Percentiles rank a stretch among this genome's conserved stretches.
Evolutionary conservation across 306 rosid genomes (phyloP).

Genomic region (Vigna mungo): DNA sequence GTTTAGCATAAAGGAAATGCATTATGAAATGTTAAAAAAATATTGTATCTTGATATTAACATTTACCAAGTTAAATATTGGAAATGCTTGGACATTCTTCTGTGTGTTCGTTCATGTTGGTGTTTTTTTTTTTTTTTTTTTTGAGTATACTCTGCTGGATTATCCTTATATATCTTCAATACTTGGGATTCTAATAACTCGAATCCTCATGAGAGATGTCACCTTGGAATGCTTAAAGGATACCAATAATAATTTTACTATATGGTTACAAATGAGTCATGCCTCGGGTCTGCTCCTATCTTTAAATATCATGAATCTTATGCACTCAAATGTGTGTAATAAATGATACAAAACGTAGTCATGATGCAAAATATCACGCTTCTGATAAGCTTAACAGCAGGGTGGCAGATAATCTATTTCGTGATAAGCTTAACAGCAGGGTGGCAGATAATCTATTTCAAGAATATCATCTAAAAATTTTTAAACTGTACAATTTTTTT

Average conservation of each 20-base stretch:
- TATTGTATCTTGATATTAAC: constrained; percentile 20
- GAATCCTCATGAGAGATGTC: constrained; percentile 54
- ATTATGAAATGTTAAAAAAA: background rate
- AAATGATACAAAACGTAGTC: background rate
- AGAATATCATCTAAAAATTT: too few species aligned
- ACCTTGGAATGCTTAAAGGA: constrained; percentile 57
- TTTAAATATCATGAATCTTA: constrained; percentile 52
- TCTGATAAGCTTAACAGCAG: too few species aligned
- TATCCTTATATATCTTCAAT: constrained; percentile 45
- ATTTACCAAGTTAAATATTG: too few species aligned
- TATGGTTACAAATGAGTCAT: constrained; percentile 37
- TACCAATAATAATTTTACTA: constrained; percentile 5
- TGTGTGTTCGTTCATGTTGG: constrained; percentile 49
- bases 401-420: too few species aligned
- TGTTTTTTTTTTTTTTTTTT: constrained; percentile 46
- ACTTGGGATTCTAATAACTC: constrained; percentile 59
- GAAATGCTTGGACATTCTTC: constrained; percentile 71
- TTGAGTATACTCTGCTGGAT: constrained; percentile 61
- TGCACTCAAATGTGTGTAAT: constrained; percentile 8
- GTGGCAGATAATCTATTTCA: too few species aligned
- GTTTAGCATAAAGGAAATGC: constrained; percentile 20
- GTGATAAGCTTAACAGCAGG: too few species aligned
- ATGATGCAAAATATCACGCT: background rate
- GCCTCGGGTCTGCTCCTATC: constrained; percentile 62
- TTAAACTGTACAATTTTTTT: too few species aligned